phyloP scores from a whole-genome alignment of 2,329 filamentous ascomycete genomes.

The Fusarium oligoseptatum region DNA sequence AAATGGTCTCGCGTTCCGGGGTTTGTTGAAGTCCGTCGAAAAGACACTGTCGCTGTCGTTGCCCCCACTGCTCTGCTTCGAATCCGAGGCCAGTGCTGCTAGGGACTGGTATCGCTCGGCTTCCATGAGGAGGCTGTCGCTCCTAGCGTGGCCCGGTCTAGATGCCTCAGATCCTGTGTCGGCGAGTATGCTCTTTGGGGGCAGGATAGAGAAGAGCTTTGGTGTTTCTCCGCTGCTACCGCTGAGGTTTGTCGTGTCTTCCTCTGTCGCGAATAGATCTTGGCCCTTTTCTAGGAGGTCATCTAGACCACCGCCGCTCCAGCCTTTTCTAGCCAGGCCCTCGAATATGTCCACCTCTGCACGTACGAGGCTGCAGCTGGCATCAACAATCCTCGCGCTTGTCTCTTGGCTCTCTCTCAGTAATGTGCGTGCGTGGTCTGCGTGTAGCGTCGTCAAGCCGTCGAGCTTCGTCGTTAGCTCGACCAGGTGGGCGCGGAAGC shows the following conservation, averaged over 20 bases:
- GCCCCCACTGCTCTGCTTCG: slow-evolving; percentile 46
- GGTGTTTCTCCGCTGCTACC: slow-evolving; percentile 51
- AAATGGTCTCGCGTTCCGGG: slow-evolving; percentile 69
- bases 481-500: slow-evolving; percentile 73
- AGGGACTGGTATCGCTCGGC: slow-evolving; percentile 70
- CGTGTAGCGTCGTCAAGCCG: slow-evolving; percentile 71
- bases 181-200: slow-evolving; percentile 73
- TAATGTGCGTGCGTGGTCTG: slow-evolving; percentile 69
- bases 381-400: slow-evolving; percentile 72
- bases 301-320: slow-evolving; percentile 75
- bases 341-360: slow-evolving; percentile 80
- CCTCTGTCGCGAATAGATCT: slow-evolving; percentile 69
- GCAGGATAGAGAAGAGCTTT: slow-evolving; percentile 75
- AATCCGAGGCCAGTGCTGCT: slow-evolving; percentile 58
- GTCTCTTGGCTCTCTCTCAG: slow-evolving; percentile 75
- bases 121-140: slow-evolving; percentile 68
- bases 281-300: slow-evolving; percentile 74
- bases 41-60: slow-evolving; percentile 66
- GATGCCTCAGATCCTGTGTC: slow-evolving; percentile 60
- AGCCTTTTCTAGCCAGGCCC: slow-evolving; percentile 74
- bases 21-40: slow-evolving; percentile 65
- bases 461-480: slow-evolving; percentile 73
- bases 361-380: slow-evolving; percentile 73
- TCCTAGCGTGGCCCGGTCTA: slow-evolving; percentile 57
- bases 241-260: slow-evolving; percentile 49